Evolutionary conservation across 1,284 basidiomycete genomes (phyloP).

Genomic region (Cutaneotrichosporon arboriforme): DNA sequence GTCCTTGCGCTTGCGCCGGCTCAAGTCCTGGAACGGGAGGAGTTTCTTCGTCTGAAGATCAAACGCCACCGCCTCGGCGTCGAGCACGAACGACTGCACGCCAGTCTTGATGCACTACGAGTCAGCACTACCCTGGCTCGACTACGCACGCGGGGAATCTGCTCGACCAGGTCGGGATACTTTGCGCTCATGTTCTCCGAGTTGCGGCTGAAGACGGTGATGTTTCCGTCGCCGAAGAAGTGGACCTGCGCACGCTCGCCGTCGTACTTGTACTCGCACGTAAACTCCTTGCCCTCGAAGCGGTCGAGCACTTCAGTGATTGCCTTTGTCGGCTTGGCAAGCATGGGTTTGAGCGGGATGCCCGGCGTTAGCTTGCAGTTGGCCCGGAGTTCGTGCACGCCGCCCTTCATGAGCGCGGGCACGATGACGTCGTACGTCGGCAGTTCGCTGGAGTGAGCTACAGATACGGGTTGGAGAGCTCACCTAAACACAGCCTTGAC

Average conservation of each 20-base stretch:
- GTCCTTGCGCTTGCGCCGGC: slow-evolving; percentile 77
- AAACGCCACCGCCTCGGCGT: slow-evolving; percentile 74
- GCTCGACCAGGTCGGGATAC: slow-evolving; percentile 93
- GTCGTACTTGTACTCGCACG: slow-evolving; percentile 99
- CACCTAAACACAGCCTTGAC: slow-evolving; percentile 92
- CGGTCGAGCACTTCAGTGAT: slow-evolving; percentile 97
- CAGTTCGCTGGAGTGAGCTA: slow-evolving; percentile 62
- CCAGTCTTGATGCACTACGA: slow-evolving; percentile 71
- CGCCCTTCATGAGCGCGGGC: slow-evolving; percentile 79
- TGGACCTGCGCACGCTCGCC: slow-evolving; percentile 97
- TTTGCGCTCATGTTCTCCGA: slow-evolving; percentile 99
- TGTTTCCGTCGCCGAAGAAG: slow-evolving; percentile 67
- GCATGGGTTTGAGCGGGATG: slow-evolving; percentile 96
- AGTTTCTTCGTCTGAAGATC: slow-evolving; percentile 63
- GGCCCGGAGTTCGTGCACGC: slow-evolving; percentile 64
- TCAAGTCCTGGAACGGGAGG: slow-evolving; percentile 78
- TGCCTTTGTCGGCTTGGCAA: slow-evolving; percentile 99
- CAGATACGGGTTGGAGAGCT: slow-evolving; percentile 15
- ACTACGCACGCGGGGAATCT: slow-evolving; percentile 63
- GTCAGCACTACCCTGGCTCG: slow-evolving; percentile 8
- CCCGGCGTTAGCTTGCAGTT: slow-evolving; percentile 76
- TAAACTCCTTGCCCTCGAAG: slow-evolving; percentile 92
- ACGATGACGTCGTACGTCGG: slow-evolving; percentile 90
- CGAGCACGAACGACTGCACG: slow-evolving; percentile 73
- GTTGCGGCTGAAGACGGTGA: slow-evolving; percentile 91